Evolutionary conservation across 2,329 filamentous ascomycete genomes (phyloP).

Genomic region (Gremmenia infestans): DNA sequence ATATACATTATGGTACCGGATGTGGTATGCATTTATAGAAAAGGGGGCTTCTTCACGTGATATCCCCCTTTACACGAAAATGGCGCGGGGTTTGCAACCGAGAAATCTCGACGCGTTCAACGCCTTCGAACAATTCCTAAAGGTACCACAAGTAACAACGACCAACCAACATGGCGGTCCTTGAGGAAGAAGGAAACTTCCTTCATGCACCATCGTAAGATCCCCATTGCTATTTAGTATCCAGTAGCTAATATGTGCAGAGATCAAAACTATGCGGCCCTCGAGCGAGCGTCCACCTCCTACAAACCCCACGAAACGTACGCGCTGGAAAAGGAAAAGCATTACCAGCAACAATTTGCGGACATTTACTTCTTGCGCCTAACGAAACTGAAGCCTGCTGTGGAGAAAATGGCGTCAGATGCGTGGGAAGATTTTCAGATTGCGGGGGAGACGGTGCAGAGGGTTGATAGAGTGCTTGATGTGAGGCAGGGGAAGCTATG

Average conservation of each 20-base stretch:
- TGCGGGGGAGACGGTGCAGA: slow-evolving; percentile 67
- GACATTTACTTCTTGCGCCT: slow-evolving; percentile 97
- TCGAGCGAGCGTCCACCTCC: slow-evolving; percentile 50
- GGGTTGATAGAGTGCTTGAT: slow-evolving; percentile 85
- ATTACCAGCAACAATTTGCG: slow-evolving; percentile 92
- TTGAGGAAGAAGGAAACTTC: slow-evolving; percentile 32
- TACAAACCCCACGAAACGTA: slow-evolving; percentile 78
- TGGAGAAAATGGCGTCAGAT: slow-evolving; percentile 67
- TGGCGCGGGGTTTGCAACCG: background rate
- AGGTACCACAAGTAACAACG: background rate
- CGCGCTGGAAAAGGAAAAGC: slow-evolving; percentile 61
- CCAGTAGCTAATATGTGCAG: slow-evolving; percentile 10
- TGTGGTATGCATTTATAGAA: background rate
- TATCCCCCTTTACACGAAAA: background rate
- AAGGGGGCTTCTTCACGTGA: background rate
- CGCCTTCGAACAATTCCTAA: background rate
- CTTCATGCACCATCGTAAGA: slow-evolving; percentile 45
- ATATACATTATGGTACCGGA: background rate
- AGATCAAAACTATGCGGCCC: slow-evolving; percentile 24
- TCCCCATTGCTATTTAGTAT: slow-evolving; percentile 7
- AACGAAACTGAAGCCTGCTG: slow-evolving; percentile 76
- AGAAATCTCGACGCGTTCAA: background rate
- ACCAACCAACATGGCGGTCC: slow-evolving; percentile 20
- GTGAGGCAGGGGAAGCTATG: slow-evolving; percentile 93
- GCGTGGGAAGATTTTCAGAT: slow-evolving; percentile 78